Conservation (phyloP, 73 alveolate species). For the Paramecium pentaurelia region DNA sequence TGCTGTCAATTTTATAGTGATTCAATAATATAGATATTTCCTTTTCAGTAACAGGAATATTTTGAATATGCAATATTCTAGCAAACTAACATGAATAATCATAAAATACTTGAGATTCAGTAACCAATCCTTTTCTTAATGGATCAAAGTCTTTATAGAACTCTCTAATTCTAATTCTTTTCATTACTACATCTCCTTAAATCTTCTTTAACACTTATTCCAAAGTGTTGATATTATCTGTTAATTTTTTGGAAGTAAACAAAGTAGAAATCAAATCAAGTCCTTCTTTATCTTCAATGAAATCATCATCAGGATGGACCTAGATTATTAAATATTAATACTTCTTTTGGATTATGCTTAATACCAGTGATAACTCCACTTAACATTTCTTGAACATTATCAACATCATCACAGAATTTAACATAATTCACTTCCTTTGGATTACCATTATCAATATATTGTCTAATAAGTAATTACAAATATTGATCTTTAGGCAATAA, state of each 20-base stretch:
- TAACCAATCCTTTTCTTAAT: conserved; percentile 87
- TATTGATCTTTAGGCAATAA: conserved; percentile 73
- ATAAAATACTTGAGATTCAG: conserved; percentile 49
- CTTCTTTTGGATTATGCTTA: conserved; percentile 38
- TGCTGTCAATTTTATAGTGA: conserved; percentile 62
- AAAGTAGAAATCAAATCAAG: conserved; percentile 64
- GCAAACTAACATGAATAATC: conserved; percentile 64
- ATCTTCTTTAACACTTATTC: conserved; percentile 85
- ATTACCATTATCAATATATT: conserved; percentile 78
- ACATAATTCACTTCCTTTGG: conserved; percentile 83
- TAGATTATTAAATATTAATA: background rate
- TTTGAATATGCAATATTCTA: conserved; percentile 81
- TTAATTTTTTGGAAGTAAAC: conserved; percentile 49
- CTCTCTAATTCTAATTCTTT: conserved; percentile 84
- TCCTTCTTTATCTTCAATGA: conserved; percentile 57
- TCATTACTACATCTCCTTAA: conserved; percentile 85
- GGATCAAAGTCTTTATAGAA: conserved; percentile 90
- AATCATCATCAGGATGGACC: conserved; percentile 55
- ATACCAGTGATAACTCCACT: conserved; percentile 65
- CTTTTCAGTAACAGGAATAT: conserved; percentile 76
- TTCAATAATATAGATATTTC: conserved; percentile 77
- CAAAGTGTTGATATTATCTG: conserved; percentile 48
- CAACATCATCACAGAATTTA: conserved; percentile 86
- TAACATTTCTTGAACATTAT: conserved; percentile 83
- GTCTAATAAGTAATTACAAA: conserved; percentile 70